A percentile compares a stretch with the other conserved stretches of the same genome.
These are phyloP conservation scores for Sporothrix phasma DNA, from an alignment of 2,329 filamentous ascomycete species.

Conservation along the genomic window DNA sequence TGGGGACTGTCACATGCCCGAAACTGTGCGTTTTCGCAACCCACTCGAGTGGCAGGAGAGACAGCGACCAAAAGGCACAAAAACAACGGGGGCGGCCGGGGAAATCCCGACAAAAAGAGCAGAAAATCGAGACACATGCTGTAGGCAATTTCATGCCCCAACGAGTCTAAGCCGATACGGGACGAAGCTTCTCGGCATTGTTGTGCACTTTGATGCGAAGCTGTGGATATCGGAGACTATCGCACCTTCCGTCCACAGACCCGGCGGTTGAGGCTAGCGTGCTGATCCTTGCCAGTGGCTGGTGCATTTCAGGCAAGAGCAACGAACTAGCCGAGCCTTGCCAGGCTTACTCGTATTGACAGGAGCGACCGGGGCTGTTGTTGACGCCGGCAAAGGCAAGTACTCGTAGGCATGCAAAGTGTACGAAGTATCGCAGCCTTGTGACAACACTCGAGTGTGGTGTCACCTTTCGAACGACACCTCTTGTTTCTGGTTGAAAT, in stretches of 20 bases:
- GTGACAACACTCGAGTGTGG: neutral
- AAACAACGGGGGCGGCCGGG: neutral
- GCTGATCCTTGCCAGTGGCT: neutral
- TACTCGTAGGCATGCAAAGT: neutral
- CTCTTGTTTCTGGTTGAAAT: neutral
- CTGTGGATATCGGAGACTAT: slow-evolving; percentile 1
- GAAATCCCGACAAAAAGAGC: neutral
- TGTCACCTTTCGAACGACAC: neutral
- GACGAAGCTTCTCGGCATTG: slow-evolving; percentile 11
- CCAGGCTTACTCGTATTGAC: neutral
- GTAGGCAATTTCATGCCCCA: slow-evolving; percentile 12
- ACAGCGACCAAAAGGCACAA: neutral
- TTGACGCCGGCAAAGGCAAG: neutral
- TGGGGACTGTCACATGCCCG: slow-evolving; percentile 18
- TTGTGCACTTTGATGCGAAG: neutral
- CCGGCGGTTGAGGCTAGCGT: neutral
- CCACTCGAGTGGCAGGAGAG: neutral
- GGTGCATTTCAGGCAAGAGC: neutral
- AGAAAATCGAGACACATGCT: slow-evolving; percentile 3
- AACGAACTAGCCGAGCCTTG: slow-evolving; percentile 5
- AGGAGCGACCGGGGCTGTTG: neutral
- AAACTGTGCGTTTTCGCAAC: neutral
- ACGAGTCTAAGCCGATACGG: slow-evolving; percentile 13
- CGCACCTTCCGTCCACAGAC: neutral
- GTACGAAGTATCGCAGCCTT: neutral